Conservation (phyloP, 2,329 filamentous ascomycete species). For the Nigrospora sphaerica region DNA sequence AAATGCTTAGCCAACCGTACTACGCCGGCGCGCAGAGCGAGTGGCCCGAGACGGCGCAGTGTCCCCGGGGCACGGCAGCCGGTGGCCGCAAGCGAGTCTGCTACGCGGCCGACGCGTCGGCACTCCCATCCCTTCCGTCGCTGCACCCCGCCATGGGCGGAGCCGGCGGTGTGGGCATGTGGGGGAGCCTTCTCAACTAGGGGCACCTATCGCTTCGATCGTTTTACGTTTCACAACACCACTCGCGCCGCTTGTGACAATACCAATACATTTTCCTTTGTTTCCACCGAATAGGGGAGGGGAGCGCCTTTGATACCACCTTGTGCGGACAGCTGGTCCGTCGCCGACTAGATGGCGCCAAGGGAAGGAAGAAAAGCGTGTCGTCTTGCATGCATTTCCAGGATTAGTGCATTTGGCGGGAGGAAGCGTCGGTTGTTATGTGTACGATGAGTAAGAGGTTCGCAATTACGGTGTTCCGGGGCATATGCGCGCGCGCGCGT, state of each 20-base stretch:
- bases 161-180: slow-evolving; percentile 55
- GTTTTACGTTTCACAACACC: slow-evolving; percentile 8
- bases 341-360: slow-evolving; percentile 25
- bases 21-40: slow-evolving; percentile 26
- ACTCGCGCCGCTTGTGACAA: slow-evolving; percentile 18
- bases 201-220: slow-evolving; percentile 7
- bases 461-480: slow-evolving; percentile 20
- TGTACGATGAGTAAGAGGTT: slow-evolving; percentile 21
- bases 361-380: slow-evolving; percentile 31
- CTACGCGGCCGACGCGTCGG: slow-evolving; percentile 51
- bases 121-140: slow-evolving; percentile 37
- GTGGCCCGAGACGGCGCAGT: slow-evolving; percentile 28
- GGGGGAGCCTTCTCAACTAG: slow-evolving; percentile 56
- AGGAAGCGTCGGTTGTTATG: slow-evolving; percentile 15
- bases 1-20: slow-evolving; percentile 40
- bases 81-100: slow-evolving; percentile 58
- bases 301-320: slow-evolving; percentile 22
- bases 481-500: not conserved
- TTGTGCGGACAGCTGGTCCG: slow-evolving; percentile 22
- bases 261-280: slow-evolving; percentile 24
- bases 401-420: slow-evolving; percentile 26
- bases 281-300: slow-evolving; percentile 13
- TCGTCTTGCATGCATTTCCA: slow-evolving; percentile 33
- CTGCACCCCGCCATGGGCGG: slow-evolving; percentile 43
- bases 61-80: slow-evolving; percentile 32